Conservation (phyloP, 140 eudicot species). For the Cichorium intybus region DNA sequence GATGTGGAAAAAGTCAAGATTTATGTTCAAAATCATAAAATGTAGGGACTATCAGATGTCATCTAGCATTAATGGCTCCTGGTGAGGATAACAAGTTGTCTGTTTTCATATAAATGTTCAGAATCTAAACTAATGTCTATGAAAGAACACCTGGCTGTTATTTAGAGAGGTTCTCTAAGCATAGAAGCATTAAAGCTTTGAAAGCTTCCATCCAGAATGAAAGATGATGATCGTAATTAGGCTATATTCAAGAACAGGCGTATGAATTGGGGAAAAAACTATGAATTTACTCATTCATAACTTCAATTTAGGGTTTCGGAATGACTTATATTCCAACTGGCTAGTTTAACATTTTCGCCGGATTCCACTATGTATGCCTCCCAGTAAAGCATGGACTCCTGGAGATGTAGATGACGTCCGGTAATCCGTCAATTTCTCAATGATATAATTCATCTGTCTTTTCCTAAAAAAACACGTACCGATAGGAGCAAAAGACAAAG, state of each 20-base stretch:
- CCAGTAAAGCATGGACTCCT: neutral
- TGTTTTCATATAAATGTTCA: constrained; percentile 2
- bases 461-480: neutral
- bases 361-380: neutral
- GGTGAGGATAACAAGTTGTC: neutral
- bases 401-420: neutral
- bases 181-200: neutral
- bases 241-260: neutral
- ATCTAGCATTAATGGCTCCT: constrained; percentile 4
- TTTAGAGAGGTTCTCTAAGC: constrained; percentile 6
- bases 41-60: neutral
- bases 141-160: neutral
- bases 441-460: neutral
- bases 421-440: neutral
- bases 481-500: constrained; percentile 23
- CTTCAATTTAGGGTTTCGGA: constrained; percentile 14
- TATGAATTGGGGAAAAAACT: neutral
- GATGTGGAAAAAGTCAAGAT: neutral
- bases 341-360: neutral
- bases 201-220: constrained; percentile 2
- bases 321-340: constrained; percentile 11
- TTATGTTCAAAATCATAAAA: neutral
- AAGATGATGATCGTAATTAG: neutral
- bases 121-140: neutral
- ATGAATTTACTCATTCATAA: constrained; percentile 4